Evolutionary conservation across 2,329 filamentous ascomycete species (phyloP).

Genomic region (Fusarium liriodendri): DNA sequence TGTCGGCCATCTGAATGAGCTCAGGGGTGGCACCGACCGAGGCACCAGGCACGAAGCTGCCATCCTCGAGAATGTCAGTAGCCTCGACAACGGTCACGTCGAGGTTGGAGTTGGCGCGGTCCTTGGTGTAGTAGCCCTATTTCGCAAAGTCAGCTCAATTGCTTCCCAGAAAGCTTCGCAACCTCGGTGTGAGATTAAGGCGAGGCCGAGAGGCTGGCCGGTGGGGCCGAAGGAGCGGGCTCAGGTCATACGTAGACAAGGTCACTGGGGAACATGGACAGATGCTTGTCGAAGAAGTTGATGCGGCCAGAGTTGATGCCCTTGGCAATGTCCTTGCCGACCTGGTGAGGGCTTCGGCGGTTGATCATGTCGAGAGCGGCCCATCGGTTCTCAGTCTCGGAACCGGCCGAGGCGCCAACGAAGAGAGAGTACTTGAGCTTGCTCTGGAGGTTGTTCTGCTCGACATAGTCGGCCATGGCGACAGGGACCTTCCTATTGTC

Average conservation of each 20-base stretch:
- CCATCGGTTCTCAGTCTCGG: slow-evolving; percentile 93
- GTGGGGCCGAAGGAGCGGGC: slow-evolving; percentile 19
- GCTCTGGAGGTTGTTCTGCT: slow-evolving; percentile 86
- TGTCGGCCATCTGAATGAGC: slow-evolving; percentile 90
- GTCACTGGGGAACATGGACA: slow-evolving; percentile 92
- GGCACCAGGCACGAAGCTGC: slow-evolving; percentile 88
- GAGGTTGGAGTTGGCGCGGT: slow-evolving; percentile 78
- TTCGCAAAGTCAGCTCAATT: slow-evolving; percentile 24
- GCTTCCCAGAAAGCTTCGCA: slow-evolving; percentile 7
- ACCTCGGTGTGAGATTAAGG: slow-evolving; percentile 35
- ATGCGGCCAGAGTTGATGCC: slow-evolving; percentile 91
- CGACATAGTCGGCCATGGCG: slow-evolving; percentile 87
- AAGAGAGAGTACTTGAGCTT: slow-evolving; percentile 89
- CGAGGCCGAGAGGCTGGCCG: slow-evolving; percentile 28
- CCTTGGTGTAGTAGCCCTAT: slow-evolving; percentile 84
- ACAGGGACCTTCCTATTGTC: slow-evolving; percentile 80
- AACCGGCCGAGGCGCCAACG: slow-evolving; percentile 88
- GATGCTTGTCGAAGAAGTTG: slow-evolving; percentile 93
- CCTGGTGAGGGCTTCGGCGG: slow-evolving; percentile 85
- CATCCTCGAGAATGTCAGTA: slow-evolving; percentile 87
- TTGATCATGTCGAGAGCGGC: slow-evolving; percentile 92
- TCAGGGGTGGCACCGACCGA: slow-evolving; percentile 88
- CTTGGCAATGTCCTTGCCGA: slow-evolving; percentile 89
- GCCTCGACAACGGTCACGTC: slow-evolving; percentile 90
- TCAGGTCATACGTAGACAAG: slow-evolving; percentile 74